Percentiles rank a stretch among this genome's conserved stretches.
Evolutionary conservation across 106 monocot species (phyloP).

Genomic region (Gastrodia elata): DNA sequence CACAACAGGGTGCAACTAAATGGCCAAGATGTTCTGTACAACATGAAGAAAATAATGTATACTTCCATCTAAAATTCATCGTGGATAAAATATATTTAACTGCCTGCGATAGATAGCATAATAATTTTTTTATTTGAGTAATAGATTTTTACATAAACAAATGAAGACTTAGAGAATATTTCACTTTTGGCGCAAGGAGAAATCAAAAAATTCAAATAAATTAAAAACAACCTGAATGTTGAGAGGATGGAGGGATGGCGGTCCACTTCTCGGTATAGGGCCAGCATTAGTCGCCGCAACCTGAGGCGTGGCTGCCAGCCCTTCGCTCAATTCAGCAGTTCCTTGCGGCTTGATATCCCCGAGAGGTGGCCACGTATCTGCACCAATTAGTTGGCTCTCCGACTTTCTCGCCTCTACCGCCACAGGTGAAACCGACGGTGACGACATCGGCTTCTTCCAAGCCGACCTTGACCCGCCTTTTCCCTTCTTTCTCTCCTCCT

Average conservation of each 20-base stretch:
- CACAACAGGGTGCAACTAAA: not conserved
- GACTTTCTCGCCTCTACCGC: slow-evolving; percentile 2
- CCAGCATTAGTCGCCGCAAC: slow-evolving; percentile 10
- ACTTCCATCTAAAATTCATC: not conserved
- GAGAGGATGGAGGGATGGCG: slow-evolving; percentile 13
- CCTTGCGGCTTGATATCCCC: slow-evolving; percentile 30
- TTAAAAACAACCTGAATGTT: not conserved
- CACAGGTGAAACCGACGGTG: not conserved
- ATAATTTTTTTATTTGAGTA: not conserved
- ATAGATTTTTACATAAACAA: not conserved
- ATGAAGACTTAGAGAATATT: not conserved
- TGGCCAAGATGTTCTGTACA: not conserved
- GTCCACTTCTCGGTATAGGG: slow-evolving; percentile 10
- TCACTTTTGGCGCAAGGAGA: not conserved
- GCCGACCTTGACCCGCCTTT: slow-evolving; percentile 19
- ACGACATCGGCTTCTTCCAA: slow-evolving; percentile 37
- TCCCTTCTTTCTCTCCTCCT: slow-evolving; percentile 12
- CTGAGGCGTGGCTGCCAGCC: slow-evolving; percentile 2
- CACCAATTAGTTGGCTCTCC: slow-evolving; percentile 46
- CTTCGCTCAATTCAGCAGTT: not conserved
- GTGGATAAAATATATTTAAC: not conserved
- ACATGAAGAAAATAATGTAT: not conserved
- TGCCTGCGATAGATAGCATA: not conserved
- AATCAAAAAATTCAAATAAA: not conserved
- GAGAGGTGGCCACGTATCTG: slow-evolving; percentile 71